Evolutionary conservation across 371 early-diverging fungal species (phyloP), one percentile per base, ranked within the genome.

Genomic region (Sporodiniella umbellata): DNA sequence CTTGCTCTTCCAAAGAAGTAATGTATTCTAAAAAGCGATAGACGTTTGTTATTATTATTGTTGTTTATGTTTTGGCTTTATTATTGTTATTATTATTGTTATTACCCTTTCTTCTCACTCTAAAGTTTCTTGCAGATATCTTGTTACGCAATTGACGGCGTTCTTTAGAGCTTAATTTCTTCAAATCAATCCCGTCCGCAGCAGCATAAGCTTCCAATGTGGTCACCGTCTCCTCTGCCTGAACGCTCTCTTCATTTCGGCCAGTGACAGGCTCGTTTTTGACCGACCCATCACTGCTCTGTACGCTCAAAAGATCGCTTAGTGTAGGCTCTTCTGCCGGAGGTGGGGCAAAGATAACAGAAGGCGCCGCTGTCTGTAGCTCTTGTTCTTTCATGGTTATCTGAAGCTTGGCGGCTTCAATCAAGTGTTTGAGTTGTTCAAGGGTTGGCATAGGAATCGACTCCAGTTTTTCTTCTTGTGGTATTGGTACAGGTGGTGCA

Each of bases 91-190:
- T 28, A 28, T 28, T 10, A 28, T 11, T 35, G 25, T 15, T 38
- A 65, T 67, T 77, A 89, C 89, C 91, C 75, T 94, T 94, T 66
- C 92, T 78, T 38, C 93, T 80, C 26, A 86, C 85, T 42, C 94
- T 79, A 60, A 94, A 94, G 64, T 90, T 90, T 51, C 94, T 73
- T 5, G 94, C 94, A 8, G 91, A 90, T 28, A 93, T 84, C 58
- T 93, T 93, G 72, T 94, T 94, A 17, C 93, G 79, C 40, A 93
- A 64, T 61, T 92, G 92, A 24, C 93, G 76, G 18, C 92, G 81
- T 60, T 94, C 91, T 65, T 89, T 91, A 11, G 90, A 78, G 1
- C 86, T 73, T 64, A 90, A 63, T 45, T 79, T 81, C 53, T 81
- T 81, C n/a, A 78, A 31, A 24, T 77, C 68, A 43, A 64, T 67